phyloP scores from a whole-genome alignment of 495 filamentous ascomycete genomes.

The Xylaria acuta region DNA sequence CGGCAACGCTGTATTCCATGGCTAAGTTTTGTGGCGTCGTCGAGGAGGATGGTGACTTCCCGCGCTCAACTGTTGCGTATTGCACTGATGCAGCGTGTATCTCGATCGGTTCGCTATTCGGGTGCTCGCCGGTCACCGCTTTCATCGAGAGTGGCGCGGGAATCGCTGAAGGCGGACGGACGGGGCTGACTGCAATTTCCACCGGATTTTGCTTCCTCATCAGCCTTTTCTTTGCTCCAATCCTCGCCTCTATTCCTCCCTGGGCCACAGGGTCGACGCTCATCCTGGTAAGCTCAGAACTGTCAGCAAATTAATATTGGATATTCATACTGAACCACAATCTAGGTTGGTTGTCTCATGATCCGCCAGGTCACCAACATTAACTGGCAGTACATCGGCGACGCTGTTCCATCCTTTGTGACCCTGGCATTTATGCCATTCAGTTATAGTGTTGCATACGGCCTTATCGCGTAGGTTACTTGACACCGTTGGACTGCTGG shows the following conservation, averaged over 20 bases:
- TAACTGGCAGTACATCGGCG: conserved; percentile 64
- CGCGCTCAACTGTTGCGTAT: conserved; percentile 54
- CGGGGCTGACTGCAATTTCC: conserved; percentile 76
- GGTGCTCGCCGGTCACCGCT: conserved; percentile 76
- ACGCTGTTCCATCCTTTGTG: conserved; percentile 81
- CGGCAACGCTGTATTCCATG: conserved; percentile 78
- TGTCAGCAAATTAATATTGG: neutral
- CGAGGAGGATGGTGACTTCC: conserved; percentile 65
- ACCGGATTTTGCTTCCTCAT: conserved; percentile 79
- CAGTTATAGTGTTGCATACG: conserved; percentile 81
- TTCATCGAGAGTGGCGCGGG: conserved; percentile 86
- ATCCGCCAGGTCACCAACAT: conserved; percentile 60
- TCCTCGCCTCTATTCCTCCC: conserved; percentile 81
- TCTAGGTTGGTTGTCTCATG: conserved; percentile 62
- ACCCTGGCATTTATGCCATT: conserved; percentile 83
- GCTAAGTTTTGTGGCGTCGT: conserved; percentile 72
- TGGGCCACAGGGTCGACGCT: conserved; percentile 86
- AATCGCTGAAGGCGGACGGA: conserved; percentile 81
- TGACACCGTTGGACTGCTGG: neutral
- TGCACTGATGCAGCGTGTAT: conserved; percentile 72
- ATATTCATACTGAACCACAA: conserved; percentile 24
- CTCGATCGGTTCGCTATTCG: conserved; percentile 77
- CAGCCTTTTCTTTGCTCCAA: conserved; percentile 81
- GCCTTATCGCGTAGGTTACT: conserved; percentile 67
- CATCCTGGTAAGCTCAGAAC: conserved; percentile 63